Conservation (phyloP, 129 eudicot genomes). For the Logfia minima region DNA sequence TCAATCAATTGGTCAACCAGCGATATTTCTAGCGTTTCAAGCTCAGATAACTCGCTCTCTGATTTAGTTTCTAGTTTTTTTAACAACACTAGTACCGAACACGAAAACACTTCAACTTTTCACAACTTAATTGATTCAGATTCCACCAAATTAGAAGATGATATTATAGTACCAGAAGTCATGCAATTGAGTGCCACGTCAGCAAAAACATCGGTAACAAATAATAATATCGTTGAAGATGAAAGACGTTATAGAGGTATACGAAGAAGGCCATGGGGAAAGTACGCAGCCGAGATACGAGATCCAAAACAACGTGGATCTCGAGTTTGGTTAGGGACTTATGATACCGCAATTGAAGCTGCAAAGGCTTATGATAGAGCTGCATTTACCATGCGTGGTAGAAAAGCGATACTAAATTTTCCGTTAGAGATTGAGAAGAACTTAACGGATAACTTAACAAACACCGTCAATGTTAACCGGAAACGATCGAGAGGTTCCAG, state of each 20-base stretch:
- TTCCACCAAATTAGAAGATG: not conserved
- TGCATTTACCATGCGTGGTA: conserved; percentile 65
- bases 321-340: conserved; percentile 77
- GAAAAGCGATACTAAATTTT: conserved; percentile 71
- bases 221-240: conserved; percentile 54
- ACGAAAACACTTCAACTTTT: conserved; percentile 15
- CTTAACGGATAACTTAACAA: conserved; percentile 27
- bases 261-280: conserved; percentile 78
- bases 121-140: not conserved
- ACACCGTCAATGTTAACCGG: conserved; percentile 1
- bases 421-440: conserved; percentile 54
- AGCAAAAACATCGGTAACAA: conserved; percentile 33
- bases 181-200: conserved; percentile 18
- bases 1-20: not conserved
- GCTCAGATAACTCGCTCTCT: conserved; percentile 19
- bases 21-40: conserved; percentile 12
- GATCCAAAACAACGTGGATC: conserved; percentile 63
- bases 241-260: conserved; percentile 62
- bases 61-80: conserved; percentile 35
- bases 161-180: not conserved
- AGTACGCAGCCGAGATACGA: conserved; percentile 79
- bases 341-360: conserved; percentile 68
- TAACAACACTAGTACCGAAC: not conserved
- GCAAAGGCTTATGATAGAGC: conserved; percentile 77
- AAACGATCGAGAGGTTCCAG: not conserved